Conservation (phyloP, 306 rosid species). For the Styphnolobium japonicum region DNA sequence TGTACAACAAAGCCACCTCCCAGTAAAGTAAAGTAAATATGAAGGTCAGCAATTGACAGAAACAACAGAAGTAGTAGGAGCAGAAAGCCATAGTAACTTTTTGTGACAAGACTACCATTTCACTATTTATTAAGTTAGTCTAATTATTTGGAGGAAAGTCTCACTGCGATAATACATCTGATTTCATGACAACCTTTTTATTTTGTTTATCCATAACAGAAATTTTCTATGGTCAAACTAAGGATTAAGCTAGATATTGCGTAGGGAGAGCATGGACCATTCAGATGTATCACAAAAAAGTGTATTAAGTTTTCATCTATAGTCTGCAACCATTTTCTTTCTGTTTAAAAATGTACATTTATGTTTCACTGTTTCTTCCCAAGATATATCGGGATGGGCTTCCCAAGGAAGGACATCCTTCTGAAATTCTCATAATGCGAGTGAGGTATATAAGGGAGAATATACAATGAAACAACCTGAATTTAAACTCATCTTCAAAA, state of each 20-base stretch:
- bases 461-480: background rate
- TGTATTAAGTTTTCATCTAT: background rate
- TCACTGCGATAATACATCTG: too few species aligned
- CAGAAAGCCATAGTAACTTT: too few species aligned
- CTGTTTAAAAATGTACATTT: background rate
- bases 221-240: background rate
- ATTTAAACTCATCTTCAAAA: background rate
- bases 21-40: too few species aligned
- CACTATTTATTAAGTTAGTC: too few species aligned
- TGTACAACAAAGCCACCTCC: too few species aligned
- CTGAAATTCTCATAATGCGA: background rate
- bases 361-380: background rate
- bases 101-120: too few species aligned
- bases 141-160: too few species aligned
- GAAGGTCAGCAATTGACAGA: too few species aligned
- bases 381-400: background rate
- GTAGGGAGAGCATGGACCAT: background rate
- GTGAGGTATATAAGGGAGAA: too few species aligned
- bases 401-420: background rate
- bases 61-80: too few species aligned
- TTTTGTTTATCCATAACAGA: too few species aligned
- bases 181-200: too few species aligned
- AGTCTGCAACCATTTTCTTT: background rate
- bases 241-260: background rate
- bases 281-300: background rate